phyloP scores from a whole-genome alignment of 768 basidiomycete genomes.

The Tulasnella sp. region DNA sequence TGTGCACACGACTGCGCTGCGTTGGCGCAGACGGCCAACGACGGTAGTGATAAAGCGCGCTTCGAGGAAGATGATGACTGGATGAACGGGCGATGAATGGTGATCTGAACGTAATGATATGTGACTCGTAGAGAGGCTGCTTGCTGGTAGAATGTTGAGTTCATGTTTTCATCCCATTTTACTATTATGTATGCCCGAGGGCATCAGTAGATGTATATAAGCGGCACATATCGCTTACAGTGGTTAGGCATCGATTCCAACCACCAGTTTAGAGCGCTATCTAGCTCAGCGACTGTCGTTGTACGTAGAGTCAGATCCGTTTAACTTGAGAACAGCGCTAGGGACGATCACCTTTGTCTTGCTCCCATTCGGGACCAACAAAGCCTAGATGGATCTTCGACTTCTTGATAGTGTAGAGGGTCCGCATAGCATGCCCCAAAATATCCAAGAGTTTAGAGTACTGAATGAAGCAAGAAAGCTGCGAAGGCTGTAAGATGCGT shows the following conservation, averaged over 20 bases:
- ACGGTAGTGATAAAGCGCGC: conserved; percentile 41
- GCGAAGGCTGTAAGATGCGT: conserved; percentile 34
- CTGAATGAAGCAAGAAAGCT: conserved; percentile 46
- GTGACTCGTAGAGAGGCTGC: conserved; percentile 46
- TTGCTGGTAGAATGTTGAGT: conserved; percentile 41
- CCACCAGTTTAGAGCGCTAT: conserved; percentile 63
- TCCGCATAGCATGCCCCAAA: conserved; percentile 46
- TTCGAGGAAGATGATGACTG: conserved; percentile 30
- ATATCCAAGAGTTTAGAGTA: conserved; percentile 51
- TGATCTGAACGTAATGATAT: conserved; percentile 59
- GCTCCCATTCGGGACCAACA: conserved; percentile 45
- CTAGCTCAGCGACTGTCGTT: conserved; percentile 22
- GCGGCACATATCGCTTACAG: conserved; percentile 30
- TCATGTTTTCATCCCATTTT: conserved; percentile 43
- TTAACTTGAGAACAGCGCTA: neutral
- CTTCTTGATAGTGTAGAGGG: conserved; percentile 67
- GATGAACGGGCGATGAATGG: conserved; percentile 71
- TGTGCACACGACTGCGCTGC: conserved; percentile 65
- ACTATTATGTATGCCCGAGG: conserved; percentile 30
- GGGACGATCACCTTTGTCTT: too few species aligned
- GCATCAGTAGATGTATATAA: neutral
- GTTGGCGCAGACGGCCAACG: conserved; percentile 66
- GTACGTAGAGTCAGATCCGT: neutral
- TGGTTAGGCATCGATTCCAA: conserved; percentile 55
- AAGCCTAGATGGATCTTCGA: conserved; percentile 44